Conservation (phyloP, 2,329 filamentous ascomycete species). For the Ustilaginoidea virens region DNA sequence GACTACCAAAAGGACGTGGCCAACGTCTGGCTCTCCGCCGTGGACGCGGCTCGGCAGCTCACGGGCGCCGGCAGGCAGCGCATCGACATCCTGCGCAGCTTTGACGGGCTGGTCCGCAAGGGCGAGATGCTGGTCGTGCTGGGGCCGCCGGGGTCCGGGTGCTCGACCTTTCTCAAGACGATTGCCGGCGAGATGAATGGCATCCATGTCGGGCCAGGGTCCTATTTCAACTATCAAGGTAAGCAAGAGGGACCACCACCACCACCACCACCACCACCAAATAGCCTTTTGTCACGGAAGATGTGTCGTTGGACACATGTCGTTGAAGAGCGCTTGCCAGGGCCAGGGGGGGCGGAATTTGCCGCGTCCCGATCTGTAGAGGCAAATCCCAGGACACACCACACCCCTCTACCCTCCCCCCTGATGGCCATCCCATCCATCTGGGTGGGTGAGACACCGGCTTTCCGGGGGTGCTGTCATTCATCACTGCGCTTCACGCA, state of each 20-base stretch:
- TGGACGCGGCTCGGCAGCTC: slow-evolving; percentile 29
- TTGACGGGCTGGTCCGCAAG: slow-evolving; percentile 52
- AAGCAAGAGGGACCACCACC: slow-evolving; percentile 11
- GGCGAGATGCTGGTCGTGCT: slow-evolving; percentile 67
- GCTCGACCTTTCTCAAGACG: slow-evolving; percentile 74
- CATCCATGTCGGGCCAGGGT: slow-evolving; percentile 52
- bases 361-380: slow-evolving; percentile 3
- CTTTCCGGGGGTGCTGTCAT: too few species aligned
- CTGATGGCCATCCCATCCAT: too few species aligned
- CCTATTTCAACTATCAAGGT: slow-evolving; percentile 74
- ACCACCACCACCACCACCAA: too few species aligned
- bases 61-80: slow-evolving; percentile 36
- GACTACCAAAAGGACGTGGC: slow-evolving; percentile 56
- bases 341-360: slow-evolving; percentile 3
- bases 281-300: too few species aligned
- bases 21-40: slow-evolving; percentile 41
- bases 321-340: neutral
- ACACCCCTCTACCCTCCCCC: too few species aligned
- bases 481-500: too few species aligned
- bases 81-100: slow-evolving; percentile 52
- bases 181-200: slow-evolving; percentile 73
- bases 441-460: too few species aligned
- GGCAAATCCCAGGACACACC: too few species aligned
- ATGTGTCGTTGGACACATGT: neutral
- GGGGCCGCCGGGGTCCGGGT: slow-evolving; percentile 58